Percentiles rank a stretch among this genome's conserved stretches.
These are phyloP conservation scores for Wickerhamomyces bovis DNA, from an alignment of 805 yeast species.

Conservation along the genomic window DNA sequence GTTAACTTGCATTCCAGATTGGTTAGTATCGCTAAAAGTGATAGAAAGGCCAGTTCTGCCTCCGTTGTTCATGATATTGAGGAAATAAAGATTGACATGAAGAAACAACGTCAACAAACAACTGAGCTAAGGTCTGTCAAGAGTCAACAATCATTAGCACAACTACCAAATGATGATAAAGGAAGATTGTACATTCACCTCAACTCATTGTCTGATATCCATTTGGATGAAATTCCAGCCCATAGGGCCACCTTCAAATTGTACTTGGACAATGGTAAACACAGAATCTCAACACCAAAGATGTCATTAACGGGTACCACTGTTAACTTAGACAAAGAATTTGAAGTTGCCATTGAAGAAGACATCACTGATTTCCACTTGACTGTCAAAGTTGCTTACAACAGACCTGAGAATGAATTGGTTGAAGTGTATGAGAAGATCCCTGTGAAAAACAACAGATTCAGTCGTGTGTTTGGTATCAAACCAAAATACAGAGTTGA, in stretches of 20 bases:
- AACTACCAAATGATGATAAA: constrained; percentile 35
- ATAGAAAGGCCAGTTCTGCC: constrained; percentile 1
- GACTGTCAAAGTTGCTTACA: constrained; percentile 64
- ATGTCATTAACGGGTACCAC: constrained; percentile 23
- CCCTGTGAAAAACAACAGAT: constrained; percentile 38
- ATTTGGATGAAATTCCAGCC: constrained; percentile 37
- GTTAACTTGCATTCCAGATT: constrained; percentile 2
- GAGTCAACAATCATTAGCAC: constrained; percentile 6
- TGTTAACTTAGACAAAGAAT: constrained; percentile 58
- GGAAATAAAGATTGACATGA: constrained; percentile 1
- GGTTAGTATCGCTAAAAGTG: constrained; percentile 11
- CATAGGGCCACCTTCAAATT: constrained; percentile 43
- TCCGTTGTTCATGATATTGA: constrained; percentile 1
- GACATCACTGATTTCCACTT: constrained; percentile 57
- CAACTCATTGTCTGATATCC: constrained; percentile 40
- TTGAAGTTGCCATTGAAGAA: constrained; percentile 59
- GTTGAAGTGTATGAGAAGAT: constrained; percentile 57
- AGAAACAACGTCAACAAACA: constrained; percentile 7
- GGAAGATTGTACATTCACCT: constrained; percentile 40
- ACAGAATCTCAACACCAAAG: constrained; percentile 63
- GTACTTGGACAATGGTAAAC: constrained; percentile 69
- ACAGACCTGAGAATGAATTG: constrained; percentile 37
- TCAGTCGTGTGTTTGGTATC: constrained; percentile 41
- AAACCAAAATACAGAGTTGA: constrained; percentile 31
- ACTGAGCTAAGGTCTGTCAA: constrained; percentile 1